A percentile compares a stretch with the other conserved stretches of the same genome.
Conservation (phyloP, 495 filamentous ascomycete species). For the Neurospora sublineolata region DNA sequence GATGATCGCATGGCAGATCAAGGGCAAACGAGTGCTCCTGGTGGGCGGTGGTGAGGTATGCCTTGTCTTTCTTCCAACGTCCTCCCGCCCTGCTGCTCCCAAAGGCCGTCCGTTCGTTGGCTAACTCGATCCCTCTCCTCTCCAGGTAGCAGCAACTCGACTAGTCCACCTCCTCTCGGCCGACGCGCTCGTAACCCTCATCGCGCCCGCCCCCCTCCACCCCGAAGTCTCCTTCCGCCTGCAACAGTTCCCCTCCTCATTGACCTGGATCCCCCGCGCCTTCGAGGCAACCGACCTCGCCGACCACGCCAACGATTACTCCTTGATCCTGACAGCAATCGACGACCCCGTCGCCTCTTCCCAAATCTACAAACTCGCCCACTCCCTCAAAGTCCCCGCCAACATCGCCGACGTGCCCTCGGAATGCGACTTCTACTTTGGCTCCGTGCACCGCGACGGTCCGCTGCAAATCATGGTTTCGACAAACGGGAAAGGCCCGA, state of each 20-base stretch:
- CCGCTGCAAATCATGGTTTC: constrained; percentile 96
- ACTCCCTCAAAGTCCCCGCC: constrained; percentile 68
- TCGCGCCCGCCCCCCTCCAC: constrained; percentile 69
- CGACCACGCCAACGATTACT: constrained; percentile 32
- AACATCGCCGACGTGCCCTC: constrained; percentile 96
- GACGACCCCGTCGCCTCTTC: constrained; percentile 84
- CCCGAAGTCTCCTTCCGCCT: constrained; percentile 78
- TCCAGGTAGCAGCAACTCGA: constrained; percentile 94
- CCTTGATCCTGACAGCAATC: constrained; percentile 84
- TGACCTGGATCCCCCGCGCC: constrained; percentile 65
- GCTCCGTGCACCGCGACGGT: constrained; percentile 85
- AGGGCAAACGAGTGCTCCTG: constrained; percentile 70
- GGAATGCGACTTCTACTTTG: constrained; percentile 98
- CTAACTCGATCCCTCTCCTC: too few species aligned
- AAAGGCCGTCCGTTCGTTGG: too few species aligned
- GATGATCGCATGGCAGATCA: constrained; percentile 89
- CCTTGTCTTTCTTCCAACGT: constrained; percentile 8
- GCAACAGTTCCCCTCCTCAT: constrained; percentile 43
- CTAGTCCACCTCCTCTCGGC: constrained; percentile 89
- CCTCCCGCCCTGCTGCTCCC: too few species aligned
- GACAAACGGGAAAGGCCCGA: constrained; percentile 93
- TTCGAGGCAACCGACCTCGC: constrained; percentile 79
- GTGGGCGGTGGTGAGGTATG: constrained; percentile 87
- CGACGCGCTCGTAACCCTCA: constrained; percentile 77
- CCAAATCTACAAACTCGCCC: constrained; percentile 83